These are phyloP conservation scores for Stropharia rugosoannulata DNA, from an alignment of 768 basidiomycete species.

Conservation along the genomic window DNA sequence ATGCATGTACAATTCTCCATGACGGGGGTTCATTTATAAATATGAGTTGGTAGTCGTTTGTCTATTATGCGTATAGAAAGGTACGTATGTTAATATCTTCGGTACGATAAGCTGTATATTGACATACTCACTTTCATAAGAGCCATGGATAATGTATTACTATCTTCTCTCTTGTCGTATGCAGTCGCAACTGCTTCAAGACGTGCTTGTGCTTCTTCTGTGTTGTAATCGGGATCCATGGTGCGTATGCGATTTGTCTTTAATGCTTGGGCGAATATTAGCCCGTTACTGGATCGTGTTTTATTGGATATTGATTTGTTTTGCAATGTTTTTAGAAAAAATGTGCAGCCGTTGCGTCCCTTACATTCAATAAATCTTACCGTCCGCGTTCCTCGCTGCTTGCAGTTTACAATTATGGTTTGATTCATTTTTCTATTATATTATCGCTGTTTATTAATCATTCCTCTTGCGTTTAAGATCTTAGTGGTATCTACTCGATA, in stretches of 20 bases:
- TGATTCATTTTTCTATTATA: too few relatives aligned
- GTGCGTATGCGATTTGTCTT: too few relatives aligned
- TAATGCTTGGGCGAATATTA: too few relatives aligned
- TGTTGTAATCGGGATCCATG: constrained; percentile 1
- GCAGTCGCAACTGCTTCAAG: neutral
- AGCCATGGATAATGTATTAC: neutral
- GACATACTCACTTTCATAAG: neutral
- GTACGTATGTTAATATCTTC: neutral
- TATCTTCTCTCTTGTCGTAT: neutral
- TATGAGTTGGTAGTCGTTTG: neutral
- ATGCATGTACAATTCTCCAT: neutral
- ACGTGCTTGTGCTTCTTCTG: neutral
- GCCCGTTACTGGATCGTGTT: too few relatives aligned
- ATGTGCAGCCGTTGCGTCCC: too few relatives aligned
- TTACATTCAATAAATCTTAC: too few relatives aligned
- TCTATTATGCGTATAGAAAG: neutral
- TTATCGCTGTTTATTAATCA: too few relatives aligned
- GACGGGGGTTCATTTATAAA: neutral
- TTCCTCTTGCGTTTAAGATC: too few relatives aligned
- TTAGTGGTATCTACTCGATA: too few relatives aligned
- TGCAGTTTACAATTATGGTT: too few relatives aligned
- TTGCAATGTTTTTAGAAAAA: neutral
- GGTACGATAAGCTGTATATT: neutral
- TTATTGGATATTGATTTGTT: neutral
- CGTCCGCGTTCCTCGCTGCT: too few relatives aligned